Evolutionary conservation across 192 early-diverging fungal genomes (phyloP), one percentile per base, ranked within the genome.

Genomic region (Rhizoclosmatium sp.): DNA sequence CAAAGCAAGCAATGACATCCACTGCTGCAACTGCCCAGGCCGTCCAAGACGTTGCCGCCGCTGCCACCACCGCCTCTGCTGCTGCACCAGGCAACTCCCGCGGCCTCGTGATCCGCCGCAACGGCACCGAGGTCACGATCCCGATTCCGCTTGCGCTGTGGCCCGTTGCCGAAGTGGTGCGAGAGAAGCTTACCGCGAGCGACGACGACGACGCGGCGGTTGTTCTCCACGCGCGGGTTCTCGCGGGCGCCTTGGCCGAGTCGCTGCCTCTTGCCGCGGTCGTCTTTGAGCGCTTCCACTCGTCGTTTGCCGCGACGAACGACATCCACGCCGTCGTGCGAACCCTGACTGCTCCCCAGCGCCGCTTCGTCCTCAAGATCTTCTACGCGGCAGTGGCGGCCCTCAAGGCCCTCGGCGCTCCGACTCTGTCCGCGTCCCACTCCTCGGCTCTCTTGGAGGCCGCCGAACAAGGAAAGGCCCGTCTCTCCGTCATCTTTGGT

Each of bases 401-500:
- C 21, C 89, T 96, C 41, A 82, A 75, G 70, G 44, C 85, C 81
- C 47, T 74, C 4, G 41, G 21, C 12, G 14, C 46, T 14, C 60
- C 58, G 45, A 21, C 45, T n/a, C n/a, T 10, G 19, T 39, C 49
- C 51, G 21, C 70, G 47, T 64, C 47, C 42, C 12, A 14, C 4
- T 44, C 67, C 67, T 89, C 93, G 7, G 94, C 95, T 21, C 85
- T 96, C 59, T 88, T 95, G 67, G 82, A 86, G 41, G 91, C 92
- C 72, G 94, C 90, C 58, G 75, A 83, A 12, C 70, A 84, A 23
- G 91, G 91, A 40, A 83, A 80, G 9, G 92, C 93, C 49, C 84
- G 85, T 62, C 79, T 84, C n/a, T 92, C 95, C 79, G 94, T 95
- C 48, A 90, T 98, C 75, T 98, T 98, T 91, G 96, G 96, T 75